These are phyloP conservation scores for Lenwebbia sp. DNA, from an alignment of 345 rosid species.

Conservation along the genomic window DNA sequence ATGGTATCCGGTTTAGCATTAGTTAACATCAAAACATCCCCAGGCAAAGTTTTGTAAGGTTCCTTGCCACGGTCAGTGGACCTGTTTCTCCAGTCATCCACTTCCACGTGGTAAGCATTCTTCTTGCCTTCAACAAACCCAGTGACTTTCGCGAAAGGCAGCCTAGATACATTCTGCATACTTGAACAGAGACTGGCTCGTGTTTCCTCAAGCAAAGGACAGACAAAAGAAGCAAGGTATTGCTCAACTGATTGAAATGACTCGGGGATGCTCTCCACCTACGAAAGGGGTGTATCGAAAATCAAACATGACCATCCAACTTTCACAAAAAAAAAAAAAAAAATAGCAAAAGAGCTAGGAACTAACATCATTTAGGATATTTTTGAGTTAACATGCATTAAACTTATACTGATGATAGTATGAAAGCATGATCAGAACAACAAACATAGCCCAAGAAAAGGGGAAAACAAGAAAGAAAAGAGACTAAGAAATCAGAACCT, in stretches of 20 bases:
- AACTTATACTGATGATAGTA: background rate
- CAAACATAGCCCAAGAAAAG: background rate
- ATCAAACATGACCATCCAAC: background rate
- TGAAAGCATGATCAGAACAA: background rate
- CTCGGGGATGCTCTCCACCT: conserved; percentile 12
- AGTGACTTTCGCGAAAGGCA: conserved; percentile 1
- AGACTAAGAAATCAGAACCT: background rate
- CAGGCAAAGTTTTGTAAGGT: conserved; percentile 2
- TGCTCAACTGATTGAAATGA: conserved; percentile 3
- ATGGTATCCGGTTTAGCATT: conserved; percentile 1
- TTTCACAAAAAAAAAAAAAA: background rate
- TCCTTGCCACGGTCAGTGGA: background rate
- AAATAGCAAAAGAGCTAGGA: background rate
- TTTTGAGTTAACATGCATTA: background rate
- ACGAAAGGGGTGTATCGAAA: background rate
- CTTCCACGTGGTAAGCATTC: background rate
- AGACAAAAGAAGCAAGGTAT: background rate
- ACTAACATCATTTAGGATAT: background rate
- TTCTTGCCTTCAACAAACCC: background rate
- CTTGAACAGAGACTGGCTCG: conserved; percentile 8
- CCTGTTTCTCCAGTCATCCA: conserved; percentile 7
- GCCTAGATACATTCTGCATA: background rate
- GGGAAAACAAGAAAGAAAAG: background rate
- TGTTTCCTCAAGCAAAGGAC: conserved; percentile 13
- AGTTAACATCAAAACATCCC: conserved; percentile 5